A percentile compares a stretch with the other conserved stretches of the same genome.
phyloP scores from a whole-genome alignment of 2,329 filamentous ascomycete genomes.

The Fusarium nelsonii region DNA sequence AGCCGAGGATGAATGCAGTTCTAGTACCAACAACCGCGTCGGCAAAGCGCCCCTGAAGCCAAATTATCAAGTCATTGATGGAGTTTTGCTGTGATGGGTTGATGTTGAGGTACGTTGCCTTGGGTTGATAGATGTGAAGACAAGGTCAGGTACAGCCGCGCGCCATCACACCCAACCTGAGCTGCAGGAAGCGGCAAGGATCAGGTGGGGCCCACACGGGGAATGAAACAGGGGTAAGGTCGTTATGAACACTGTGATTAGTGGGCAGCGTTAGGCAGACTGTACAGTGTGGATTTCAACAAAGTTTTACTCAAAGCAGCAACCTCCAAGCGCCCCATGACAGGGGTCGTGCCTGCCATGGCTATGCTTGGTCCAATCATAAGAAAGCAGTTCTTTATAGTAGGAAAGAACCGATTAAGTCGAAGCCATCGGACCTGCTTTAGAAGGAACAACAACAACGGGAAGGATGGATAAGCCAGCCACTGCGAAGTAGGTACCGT shows the following conservation, averaged over 20 bases:
- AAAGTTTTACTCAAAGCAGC: slow-evolving; percentile 1
- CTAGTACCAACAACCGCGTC: slow-evolving; percentile 23
- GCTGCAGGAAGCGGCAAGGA: slow-evolving; percentile 37
- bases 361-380: slow-evolving; percentile 27
- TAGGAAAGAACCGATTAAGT: slow-evolving; percentile 36
- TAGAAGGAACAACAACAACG: slow-evolving; percentile 34
- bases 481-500: slow-evolving; percentile 4
- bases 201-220: slow-evolving; percentile 34
- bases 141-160: slow-evolving; percentile 44
- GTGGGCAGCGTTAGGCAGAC: background rate
- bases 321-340: slow-evolving; percentile 38
- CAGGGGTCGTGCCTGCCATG: slow-evolving; percentile 33
- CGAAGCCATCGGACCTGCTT: slow-evolving; percentile 39
- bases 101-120: slow-evolving; percentile 38
- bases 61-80: slow-evolving; percentile 27
- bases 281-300: slow-evolving; percentile 27
- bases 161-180: slow-evolving; percentile 39
- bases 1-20: slow-evolving; percentile 23
- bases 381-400: slow-evolving; percentile 31
- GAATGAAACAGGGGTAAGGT: slow-evolving; percentile 14
- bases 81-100: slow-evolving; percentile 37
- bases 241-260: slow-evolving; percentile 36
- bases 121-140: slow-evolving; percentile 25
- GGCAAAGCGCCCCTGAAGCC: slow-evolving; percentile 25
- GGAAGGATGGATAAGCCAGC: slow-evolving; percentile 36